A percentile compares a stretch with the other conserved stretches of the same genome.
Evolutionary conservation across 176 grass and related monocot species (phyloP).

Genomic region (Triticum aestivum): DNA sequence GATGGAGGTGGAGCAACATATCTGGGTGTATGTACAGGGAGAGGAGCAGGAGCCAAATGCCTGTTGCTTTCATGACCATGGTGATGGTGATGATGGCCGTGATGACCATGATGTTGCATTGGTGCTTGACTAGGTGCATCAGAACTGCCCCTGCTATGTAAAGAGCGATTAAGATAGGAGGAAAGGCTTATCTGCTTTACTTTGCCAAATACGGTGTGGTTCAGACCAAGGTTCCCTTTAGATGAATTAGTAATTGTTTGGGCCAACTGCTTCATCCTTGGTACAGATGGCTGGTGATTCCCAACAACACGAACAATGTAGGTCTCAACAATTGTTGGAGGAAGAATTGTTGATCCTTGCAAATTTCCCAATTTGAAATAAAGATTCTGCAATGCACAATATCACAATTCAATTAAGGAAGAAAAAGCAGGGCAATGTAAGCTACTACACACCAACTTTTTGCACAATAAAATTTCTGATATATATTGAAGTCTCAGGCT

Average conservation of each 20-base stretch:
- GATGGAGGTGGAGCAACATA: slow-evolving; percentile 51
- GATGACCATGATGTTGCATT: slow-evolving; percentile 47
- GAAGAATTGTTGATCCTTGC: slow-evolving; percentile 70
- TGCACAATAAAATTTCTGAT: neutral
- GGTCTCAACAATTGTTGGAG: slow-evolving; percentile 77
- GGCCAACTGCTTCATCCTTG: slow-evolving; percentile 93
- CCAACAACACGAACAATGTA: slow-evolving; percentile 86
- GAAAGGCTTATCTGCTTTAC: slow-evolving; percentile 98
- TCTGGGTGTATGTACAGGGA: slow-evolving; percentile 31
- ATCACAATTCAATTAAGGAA: neutral
- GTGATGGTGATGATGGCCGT: slow-evolving; percentile 51
- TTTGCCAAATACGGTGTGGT: slow-evolving; percentile 86
- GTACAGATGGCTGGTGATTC: slow-evolving; percentile 73
- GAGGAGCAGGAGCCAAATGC: slow-evolving; percentile 35
- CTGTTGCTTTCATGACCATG: slow-evolving; percentile 32
- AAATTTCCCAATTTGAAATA: slow-evolving; percentile 86
- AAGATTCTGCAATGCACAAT: slow-evolving; percentile 74
- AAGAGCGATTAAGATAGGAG: slow-evolving; percentile 83
- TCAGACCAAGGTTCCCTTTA: slow-evolving; percentile 91
- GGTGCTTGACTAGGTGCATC: slow-evolving; percentile 74
- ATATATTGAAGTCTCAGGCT: neutral
- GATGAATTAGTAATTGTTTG: slow-evolving; percentile 91
- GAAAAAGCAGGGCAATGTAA: neutral
- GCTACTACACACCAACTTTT: neutral
- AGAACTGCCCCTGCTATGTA: slow-evolving; percentile 49